Evolutionary conservation across 495 filamentous ascomycete species (phyloP), one percentile per base, ranked within the genome.

Genomic region (Clohesyomyces aquaticus): DNA sequence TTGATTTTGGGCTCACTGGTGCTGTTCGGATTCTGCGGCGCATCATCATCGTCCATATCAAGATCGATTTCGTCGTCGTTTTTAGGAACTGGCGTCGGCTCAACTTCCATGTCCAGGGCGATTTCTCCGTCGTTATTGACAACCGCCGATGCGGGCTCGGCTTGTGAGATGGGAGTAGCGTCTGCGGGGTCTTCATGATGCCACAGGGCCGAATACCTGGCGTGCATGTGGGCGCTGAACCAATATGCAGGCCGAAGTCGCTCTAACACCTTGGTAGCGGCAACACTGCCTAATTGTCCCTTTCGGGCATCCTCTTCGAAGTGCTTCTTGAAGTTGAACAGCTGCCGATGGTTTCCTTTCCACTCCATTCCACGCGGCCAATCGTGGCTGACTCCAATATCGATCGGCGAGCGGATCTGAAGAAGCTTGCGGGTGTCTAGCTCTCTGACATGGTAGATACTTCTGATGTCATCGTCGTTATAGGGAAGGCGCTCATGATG

Each of bases 191-290:
- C 74, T 18, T 80, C 78, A 73, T 94, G 89, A 0, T 81, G 75
- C 60, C 94, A 84, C 1, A 86, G 71, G 9, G 93, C 93, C 1
- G 87, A 72, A 68, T 88, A 98, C 70, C 91, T 92, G 72, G 88
- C 85, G 75, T 98, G 94, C 72, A 97, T 63, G 74, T 98, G 94
- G 1, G 92, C 94, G 9, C 92, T 90, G 74, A 98, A 96, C 94
- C 94, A 98, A 71, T 91, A 89, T 0, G 81, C 77, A 2, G 94
- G 94, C 29, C 90, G 81, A 38, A 98, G 76, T 27, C 90, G 81
- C 70, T 94, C 85, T 70, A 98, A 81, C 4, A 96, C 86, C 46
- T 88, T 83, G 64, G 80, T 81, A 0, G 91, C 93, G 0, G 94
- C 92, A 4, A 79, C 73, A 60, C 83, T 97, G 0, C 94, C 94